These are phyloP conservation scores for Fusarium anthophilum DNA, from an alignment of 2,329 filamentous ascomycete genomes.

Conservation along the genomic window DNA sequence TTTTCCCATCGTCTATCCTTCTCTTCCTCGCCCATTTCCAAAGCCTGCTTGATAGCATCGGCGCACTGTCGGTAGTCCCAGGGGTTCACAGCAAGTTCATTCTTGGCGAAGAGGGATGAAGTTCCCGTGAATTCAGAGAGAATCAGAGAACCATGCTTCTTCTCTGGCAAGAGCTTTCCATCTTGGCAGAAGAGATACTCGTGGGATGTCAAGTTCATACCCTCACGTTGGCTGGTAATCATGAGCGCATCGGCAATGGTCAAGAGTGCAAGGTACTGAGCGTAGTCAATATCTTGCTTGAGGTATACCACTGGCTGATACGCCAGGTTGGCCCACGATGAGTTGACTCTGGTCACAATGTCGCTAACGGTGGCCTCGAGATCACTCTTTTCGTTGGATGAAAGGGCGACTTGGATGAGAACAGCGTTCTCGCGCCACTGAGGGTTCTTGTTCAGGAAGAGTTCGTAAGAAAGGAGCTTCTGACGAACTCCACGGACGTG, in stretches of 20 bases:
- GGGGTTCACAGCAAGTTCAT: slow-evolving; percentile 88
- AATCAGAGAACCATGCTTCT: slow-evolving; percentile 89
- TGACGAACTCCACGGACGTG: slow-evolving; percentile 91
- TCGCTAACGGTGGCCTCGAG: slow-evolving; percentile 89
- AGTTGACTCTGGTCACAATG: slow-evolving; percentile 95
- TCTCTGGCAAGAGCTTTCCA: slow-evolving; percentile 72
- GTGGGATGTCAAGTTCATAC: slow-evolving; percentile 96
- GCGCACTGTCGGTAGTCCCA: slow-evolving; percentile 94
- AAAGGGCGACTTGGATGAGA: slow-evolving; percentile 92
- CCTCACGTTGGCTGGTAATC: slow-evolving; percentile 94
- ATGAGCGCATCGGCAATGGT: slow-evolving; percentile 91
- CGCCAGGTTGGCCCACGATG: slow-evolving; percentile 86
- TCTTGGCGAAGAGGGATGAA: slow-evolving; percentile 81
- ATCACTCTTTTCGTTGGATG: slow-evolving; percentile 87
- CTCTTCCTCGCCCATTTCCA: slow-evolving; percentile 82
- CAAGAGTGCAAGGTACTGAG: slow-evolving; percentile 91
- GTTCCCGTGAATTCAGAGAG: slow-evolving; percentile 96
- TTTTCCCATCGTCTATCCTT: slow-evolving; percentile 78
- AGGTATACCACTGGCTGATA: slow-evolving; percentile 94
- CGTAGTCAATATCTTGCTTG: slow-evolving; percentile 92
- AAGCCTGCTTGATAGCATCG: slow-evolving; percentile 82
- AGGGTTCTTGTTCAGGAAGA: slow-evolving; percentile 94
- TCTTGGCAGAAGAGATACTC: slow-evolving; percentile 96
- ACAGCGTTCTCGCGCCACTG: slow-evolving; percentile 90
- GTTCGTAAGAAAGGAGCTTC: slow-evolving; percentile 90